Base-by-base conservation (phyloP, 352 stramenopile species). In the Globisporangium apiculatum region DNA sequence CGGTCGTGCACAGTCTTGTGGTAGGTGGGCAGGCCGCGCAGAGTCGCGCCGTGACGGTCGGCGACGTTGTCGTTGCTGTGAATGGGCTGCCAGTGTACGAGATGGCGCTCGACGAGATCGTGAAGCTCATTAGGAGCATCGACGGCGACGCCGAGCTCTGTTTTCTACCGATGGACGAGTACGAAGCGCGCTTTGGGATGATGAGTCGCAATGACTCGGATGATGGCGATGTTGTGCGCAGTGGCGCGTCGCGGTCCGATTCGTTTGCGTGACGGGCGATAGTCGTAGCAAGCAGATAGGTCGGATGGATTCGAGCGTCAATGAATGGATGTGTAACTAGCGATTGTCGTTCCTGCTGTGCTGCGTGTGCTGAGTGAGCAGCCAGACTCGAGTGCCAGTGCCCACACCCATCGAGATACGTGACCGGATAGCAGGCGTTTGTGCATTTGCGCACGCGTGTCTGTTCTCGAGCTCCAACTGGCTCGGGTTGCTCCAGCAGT, bases 1-100 rank as follows among this genome's bases (percentile, higher is more conserved):
- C 86, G 12, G 66, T 92, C 46, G 85, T 91, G 17, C 65, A 84
- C 55, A 58, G 65, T 14, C 53, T 92, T 14, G 59, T 89, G 1
- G 57, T 71, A 0, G 70, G 73, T 14, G 81, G 85, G 14, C 85
- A 94, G 58, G 83, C 83, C 0, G 79, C 83, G 48, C 67, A 80
- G 55, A 89, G 80, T 48, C 64, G 75, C 10, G 70, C 66, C 0
- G 80, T 94, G 7, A 62, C 77, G 37, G 45, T 81, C 1, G 81
- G 83, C 8, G 76, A 91, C 57, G 85, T 94, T 6, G 68, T 94
- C 5, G 77, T 94, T 46, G 81, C 85, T 9, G 64, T 94, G 37
- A 94, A 94, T 49, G 85, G 85, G 7, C 62, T 92, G 17, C 79
- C 79, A 0, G 83, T 92, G 55, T 83, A 91, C 61, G 81, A 91